A percentile compares a stretch with the other conserved stretches of the same genome.
Conservation (phyloP, 345 rosid genomes). For the Eutrema heterophyllum region DNA sequence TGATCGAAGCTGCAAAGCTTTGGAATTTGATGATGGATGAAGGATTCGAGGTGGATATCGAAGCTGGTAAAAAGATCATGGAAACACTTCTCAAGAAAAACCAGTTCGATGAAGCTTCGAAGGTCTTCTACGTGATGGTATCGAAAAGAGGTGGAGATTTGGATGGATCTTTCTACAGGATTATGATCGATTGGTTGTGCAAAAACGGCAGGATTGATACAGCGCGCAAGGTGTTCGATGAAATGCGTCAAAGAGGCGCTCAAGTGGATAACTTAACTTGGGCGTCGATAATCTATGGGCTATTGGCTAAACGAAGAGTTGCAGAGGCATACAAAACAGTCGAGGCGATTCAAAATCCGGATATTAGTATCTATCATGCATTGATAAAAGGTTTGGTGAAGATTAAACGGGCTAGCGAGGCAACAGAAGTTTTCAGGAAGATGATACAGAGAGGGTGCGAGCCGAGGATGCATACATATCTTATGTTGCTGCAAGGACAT, state of each 20-base stretch:
- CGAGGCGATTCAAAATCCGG: constrained; percentile 46
- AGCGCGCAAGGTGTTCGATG: constrained; percentile 49
- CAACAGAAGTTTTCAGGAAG: constrained; percentile 70
- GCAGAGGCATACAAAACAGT: constrained; percentile 46
- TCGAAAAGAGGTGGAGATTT: constrained; percentile 42
- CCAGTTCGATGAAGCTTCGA: constrained; percentile 55
- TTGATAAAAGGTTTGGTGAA: constrained; percentile 67
- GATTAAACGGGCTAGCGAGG: constrained; percentile 57
- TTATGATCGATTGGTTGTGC: constrained; percentile 73
- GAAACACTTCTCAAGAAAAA: constrained; percentile 63
- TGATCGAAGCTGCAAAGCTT: constrained; percentile 65
- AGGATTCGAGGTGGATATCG: constrained; percentile 46
- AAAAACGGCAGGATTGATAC: constrained; percentile 48
- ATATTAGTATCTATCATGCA: constrained; percentile 61
- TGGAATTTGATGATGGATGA: constrained; percentile 87
- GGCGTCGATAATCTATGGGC: constrained; percentile 54
- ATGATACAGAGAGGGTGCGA: constrained; percentile 79
- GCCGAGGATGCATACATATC: constrained; percentile 87
- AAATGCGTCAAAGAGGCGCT: constrained; percentile 65
- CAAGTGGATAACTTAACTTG: constrained; percentile 40
- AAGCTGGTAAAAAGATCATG: constrained; percentile 58
- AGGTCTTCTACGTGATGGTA: constrained; percentile 55
- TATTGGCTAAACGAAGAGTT: constrained; percentile 47
- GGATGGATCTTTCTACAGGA: constrained; percentile 61
- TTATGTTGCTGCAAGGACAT: constrained; percentile 85